Conservation (phyloP, 192 early-diverging fungal genomes). For the Diversispora eburnea region DNA sequence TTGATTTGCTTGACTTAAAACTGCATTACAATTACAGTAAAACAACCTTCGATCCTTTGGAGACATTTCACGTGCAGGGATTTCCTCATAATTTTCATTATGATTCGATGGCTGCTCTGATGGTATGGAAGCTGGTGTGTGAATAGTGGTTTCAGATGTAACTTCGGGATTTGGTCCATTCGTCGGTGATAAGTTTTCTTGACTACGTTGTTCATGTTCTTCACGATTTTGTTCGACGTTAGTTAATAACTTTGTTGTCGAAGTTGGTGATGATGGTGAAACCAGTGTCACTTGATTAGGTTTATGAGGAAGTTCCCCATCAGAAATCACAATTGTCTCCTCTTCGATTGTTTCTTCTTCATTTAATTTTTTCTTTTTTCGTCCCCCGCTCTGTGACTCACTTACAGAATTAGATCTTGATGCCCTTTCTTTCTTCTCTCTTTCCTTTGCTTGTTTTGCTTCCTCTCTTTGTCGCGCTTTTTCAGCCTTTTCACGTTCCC, state of each 20-base stretch:
- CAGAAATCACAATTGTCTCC: neutral
- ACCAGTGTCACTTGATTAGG: no score
- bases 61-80: neutral
- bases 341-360: neutral
- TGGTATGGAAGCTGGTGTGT: neutral
- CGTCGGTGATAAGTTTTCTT: no score
- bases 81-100: neutral
- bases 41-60: neutral
- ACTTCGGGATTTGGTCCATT: no score
- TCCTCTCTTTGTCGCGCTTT: slow-evolving; percentile 19
- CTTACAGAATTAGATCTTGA: neutral
- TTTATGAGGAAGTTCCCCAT: neutral
- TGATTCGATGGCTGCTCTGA: neutral
- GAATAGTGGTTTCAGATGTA: neutral
- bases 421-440: slow-evolving; percentile 19
- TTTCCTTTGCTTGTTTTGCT: slow-evolving; percentile 23
- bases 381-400: neutral
- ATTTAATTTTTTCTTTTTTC: slow-evolving; percentile 26
- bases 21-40: slow-evolving; percentile 5
- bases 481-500: slow-evolving; percentile 24
- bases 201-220: no score
- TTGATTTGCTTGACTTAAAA: slow-evolving; percentile 1
- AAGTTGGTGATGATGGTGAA: no score
- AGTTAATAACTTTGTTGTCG: no score
- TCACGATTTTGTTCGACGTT: no score